Percentiles rank a stretch among this genome's conserved stretches.
Conservation (phyloP, 2,329 filamentous ascomycete species). For the Calonectria multiphialidica region DNA sequence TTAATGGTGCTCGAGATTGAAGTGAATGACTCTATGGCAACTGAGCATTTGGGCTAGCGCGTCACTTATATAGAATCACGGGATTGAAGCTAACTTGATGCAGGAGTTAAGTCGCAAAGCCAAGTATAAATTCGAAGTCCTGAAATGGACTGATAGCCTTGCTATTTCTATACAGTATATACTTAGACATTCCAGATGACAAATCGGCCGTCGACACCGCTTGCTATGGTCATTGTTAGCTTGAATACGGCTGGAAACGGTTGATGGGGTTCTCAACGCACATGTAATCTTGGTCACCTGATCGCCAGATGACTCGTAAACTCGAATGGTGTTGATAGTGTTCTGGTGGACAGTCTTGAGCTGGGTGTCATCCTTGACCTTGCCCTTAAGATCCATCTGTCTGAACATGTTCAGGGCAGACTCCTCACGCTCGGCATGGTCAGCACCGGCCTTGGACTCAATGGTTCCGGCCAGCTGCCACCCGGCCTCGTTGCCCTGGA, state of each 20-base stretch:
- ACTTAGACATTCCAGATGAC: conserved; percentile 80
- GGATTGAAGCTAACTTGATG: not conserved
- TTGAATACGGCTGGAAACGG: conserved; percentile 35
- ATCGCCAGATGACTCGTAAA: conserved; percentile 76
- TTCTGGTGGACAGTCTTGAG: conserved; percentile 97
- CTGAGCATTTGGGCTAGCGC: not conserved
- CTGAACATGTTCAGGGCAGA: conserved; percentile 97
- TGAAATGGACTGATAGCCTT: not conserved
- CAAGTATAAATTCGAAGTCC: not conserved
- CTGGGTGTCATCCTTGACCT: conserved; percentile 90
- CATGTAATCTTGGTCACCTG: conserved; percentile 86
- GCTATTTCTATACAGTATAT: conserved; percentile 14
- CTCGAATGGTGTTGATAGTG: conserved; percentile 87
- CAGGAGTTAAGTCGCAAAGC: not conserved
- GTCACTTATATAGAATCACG: not conserved
- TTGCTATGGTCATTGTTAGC: conserved; percentile 64
- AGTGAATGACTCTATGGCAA: not conserved
- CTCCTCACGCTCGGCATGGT: conserved; percentile 79
- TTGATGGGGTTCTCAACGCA: conserved; percentile 62
- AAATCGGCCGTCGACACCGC: conserved; percentile 84
- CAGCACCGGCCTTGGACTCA: conserved; percentile 77
- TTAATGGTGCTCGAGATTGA: not conserved
- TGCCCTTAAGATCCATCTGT: conserved; percentile 98
- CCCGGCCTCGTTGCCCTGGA: conserved; percentile 81
- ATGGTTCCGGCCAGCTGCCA: conserved; percentile 89